Evolutionary conservation across 2,329 filamentous ascomycete species (phyloP), one percentile per base, ranked within the genome.

Genomic region (Dactylellina haptotyla): DNA sequence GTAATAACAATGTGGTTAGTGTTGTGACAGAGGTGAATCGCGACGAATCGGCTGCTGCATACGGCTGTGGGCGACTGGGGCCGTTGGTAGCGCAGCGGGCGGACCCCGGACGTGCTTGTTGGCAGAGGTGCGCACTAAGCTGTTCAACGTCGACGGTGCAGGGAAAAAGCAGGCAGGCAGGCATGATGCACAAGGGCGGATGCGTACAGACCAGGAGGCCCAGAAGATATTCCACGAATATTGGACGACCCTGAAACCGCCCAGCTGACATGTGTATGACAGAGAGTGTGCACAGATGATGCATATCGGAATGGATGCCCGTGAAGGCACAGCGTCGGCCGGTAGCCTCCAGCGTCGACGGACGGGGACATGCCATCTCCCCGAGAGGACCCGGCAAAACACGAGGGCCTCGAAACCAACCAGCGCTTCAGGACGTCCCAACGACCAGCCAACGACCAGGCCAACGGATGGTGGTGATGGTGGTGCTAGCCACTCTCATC

Each of bases 401-500:
- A 32, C 56, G 26, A 37, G 26, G 30, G 23, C 37, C 18, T 43
- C 30, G 25, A 53, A 53, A 43, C 58, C 58, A 63, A 63, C 46
- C 45, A 63, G 58, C 58, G 58, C 32, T 43, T 43, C 58, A 51
- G 41, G 18, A 14, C 25, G 56, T 34, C 6, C 32, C 32, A 34
- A 34, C 32, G 32, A 14, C n/a, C n/a, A n/a, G n/a, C n/a, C n/a
- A n/a, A n/a, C n/a, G n/a, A n/a, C n/a, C n/a, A n/a, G n/a, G n/a
- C n/a, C n/a, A n/a, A n/a, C n/a, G n/a, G n/a, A n/a, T n/a, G n/a
- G n/a, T n/a, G n/a, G n/a, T n/a, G n/a, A n/a, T n/a, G n/a, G n/a
- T n/a, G n/a, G n/a, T n/a, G n/a, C n/a, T n/a, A n/a, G n/a, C n/a
- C n/a, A n/a, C n/a, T n/a, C n/a, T n/a, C n/a, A n/a, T n/a, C n/a